phyloP scores from a whole-genome alignment of 1,139 yeast species.

The Magnusiomyces suaveolens region DNA sequence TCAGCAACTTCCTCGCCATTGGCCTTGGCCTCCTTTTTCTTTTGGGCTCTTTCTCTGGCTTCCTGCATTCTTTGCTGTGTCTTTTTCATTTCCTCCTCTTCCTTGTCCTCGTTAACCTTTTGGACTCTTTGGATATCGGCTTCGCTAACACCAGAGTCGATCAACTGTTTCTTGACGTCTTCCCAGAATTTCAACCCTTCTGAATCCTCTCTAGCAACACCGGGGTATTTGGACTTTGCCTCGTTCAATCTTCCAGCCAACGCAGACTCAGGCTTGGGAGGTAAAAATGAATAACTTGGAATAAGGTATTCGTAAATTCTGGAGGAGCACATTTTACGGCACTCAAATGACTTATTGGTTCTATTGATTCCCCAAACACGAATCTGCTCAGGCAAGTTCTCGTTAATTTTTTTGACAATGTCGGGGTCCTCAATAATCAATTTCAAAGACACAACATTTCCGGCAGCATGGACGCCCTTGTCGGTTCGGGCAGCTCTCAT shows the following conservation, averaged over 20 bases:
- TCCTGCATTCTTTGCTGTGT: conserved; percentile 20
- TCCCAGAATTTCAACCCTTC: conserved; percentile 75
- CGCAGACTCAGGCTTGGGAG: conserved; percentile 68
- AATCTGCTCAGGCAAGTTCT: conserved; percentile 69
- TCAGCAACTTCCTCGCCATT: neutral
- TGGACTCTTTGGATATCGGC: conserved; percentile 31
- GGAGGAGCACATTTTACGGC: conserved; percentile 90
- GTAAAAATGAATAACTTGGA: conserved; percentile 81
- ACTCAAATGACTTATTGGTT: conserved; percentile 84
- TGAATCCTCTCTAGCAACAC: conserved; percentile 47
- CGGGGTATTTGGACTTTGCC: conserved; percentile 49
- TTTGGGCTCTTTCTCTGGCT: neutral
- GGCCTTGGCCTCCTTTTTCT: neutral
- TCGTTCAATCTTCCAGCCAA: conserved; percentile 51
- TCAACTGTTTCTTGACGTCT: conserved; percentile 33
- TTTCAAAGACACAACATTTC: conserved; percentile 81
- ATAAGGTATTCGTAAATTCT: conserved; percentile 87
- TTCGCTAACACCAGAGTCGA: conserved; percentile 27
- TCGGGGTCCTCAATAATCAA: conserved; percentile 80
- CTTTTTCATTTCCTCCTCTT: conserved; percentile 16
- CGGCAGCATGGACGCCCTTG: conserved; percentile 98
- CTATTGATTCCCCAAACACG: conserved; percentile 90
- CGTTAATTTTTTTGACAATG: conserved; percentile 62
- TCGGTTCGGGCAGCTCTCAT: conserved; percentile 97
- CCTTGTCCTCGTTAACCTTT: conserved; percentile 29